A percentile compares a stretch with the other conserved stretches of the same genome.
Conservation (phyloP, 129 eudicot species). For the Heracleum sosnowskyi region DNA sequence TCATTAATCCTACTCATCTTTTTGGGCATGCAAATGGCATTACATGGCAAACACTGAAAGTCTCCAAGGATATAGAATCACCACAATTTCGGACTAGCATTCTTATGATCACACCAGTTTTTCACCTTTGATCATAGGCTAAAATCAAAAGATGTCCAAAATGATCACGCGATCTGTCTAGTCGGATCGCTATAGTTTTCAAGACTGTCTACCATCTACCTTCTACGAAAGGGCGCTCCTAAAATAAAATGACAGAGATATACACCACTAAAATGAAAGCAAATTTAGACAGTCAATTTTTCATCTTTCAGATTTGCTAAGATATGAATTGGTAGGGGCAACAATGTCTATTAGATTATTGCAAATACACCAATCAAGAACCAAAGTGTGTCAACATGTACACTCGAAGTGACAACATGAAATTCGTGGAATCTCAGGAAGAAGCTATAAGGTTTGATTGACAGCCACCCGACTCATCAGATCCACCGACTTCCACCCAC, state of each 20-base stretch:
- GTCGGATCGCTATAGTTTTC: not conserved
- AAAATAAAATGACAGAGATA: not conserved
- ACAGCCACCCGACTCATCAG: constrained; percentile 32
- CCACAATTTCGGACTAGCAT: not conserved
- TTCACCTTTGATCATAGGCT: not conserved
- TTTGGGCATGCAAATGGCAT: not conserved
- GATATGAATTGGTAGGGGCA: not conserved
- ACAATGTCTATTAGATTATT: not conserved
- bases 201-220: not conserved
- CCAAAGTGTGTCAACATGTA: not conserved
- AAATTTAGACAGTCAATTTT: not conserved
- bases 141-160: not conserved
- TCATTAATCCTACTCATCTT: not conserved
- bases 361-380: not conserved
- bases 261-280: not conserved
- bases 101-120: constrained; percentile 1
- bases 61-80: no score
- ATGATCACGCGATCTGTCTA: not conserved
- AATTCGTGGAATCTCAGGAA: constrained; percentile 26
- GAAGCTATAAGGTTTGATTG: constrained; percentile 37
- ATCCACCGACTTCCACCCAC: constrained; percentile 70
- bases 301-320: not conserved
- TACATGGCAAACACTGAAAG: not conserved
- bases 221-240: not conserved
- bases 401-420: not conserved